A percentile compares a stretch with the other conserved stretches of the same genome.
phyloP scores from a whole-genome alignment of 192 early-diverging fungal species.

The Obelidium mucronatum region DNA sequence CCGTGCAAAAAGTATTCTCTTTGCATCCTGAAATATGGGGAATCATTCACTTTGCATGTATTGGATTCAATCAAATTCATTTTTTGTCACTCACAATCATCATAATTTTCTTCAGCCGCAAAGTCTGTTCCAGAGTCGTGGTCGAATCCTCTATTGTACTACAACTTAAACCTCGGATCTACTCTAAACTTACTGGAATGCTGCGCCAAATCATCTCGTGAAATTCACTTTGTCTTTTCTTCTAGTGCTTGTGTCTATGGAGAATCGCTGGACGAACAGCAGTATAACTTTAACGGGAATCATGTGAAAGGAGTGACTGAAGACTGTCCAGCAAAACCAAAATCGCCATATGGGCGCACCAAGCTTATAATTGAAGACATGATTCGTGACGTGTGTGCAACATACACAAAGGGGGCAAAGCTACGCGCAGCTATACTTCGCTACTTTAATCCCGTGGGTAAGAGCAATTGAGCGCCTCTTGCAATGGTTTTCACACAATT shows the following conservation, averaged over 20 bases:
- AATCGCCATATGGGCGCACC: slow-evolving; percentile 80
- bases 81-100: not conserved
- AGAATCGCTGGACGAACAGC: slow-evolving; percentile 23
- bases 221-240: slow-evolving; percentile 84
- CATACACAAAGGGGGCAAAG: not conserved
- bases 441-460: slow-evolving; percentile 90
- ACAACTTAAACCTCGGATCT: slow-evolving; percentile 81
- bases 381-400: slow-evolving; percentile 48
- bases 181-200: slow-evolving; percentile 74
- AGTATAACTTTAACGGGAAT: slow-evolving; percentile 49
- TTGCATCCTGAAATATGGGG: slow-evolving; percentile 33
- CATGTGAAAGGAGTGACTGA: slow-evolving; percentile 67
- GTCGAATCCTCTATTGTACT: slow-evolving; percentile 76
- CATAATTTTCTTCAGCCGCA: slow-evolving; percentile 20
- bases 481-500: not conserved
- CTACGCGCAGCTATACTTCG: slow-evolving; percentile 43
- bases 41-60: slow-evolving; percentile 34
- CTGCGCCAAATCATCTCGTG: slow-evolving; percentile 47
- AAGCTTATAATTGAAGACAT: slow-evolving; percentile 84
- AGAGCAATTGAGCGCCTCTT: no score
- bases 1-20: slow-evolving; percentile 68
- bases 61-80: not conserved
- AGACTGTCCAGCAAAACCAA: slow-evolving; percentile 73
- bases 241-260: slow-evolving; percentile 85
- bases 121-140: slow-evolving; percentile 85